A percentile compares a stretch with the other conserved stretches of the same genome.
Evolutionary conservation across 1,284 basidiomycete species (phyloP).

Genomic region (Gymnopus androsaceus): DNA sequence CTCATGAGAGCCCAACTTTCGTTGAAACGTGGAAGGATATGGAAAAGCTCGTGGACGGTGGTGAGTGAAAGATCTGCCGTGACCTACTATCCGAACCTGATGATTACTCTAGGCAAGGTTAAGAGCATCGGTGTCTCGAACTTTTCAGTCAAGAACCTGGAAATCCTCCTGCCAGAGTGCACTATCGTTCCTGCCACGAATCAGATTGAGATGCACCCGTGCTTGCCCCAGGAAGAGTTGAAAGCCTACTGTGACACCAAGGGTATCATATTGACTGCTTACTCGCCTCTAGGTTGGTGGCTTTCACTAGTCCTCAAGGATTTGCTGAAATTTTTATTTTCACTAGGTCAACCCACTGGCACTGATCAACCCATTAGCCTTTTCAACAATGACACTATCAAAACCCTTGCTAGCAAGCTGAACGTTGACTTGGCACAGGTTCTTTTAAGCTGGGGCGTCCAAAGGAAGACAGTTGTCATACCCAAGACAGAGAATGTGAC

Average conservation of each 20-base stretch:
- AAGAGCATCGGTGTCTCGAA: conserved; percentile 70
- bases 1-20: conserved; percentile 50
- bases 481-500: conserved; percentile 51
- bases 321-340: neutral
- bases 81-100: neutral
- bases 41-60: conserved; percentile 48
- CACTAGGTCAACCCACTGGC: neutral
- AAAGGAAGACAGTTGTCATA: conserved; percentile 43
- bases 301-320: neutral
- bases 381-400: conserved; percentile 31
- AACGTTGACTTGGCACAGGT: conserved; percentile 51
- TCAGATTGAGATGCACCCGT: conserved; percentile 66
- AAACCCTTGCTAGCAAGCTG: conserved; percentile 48
- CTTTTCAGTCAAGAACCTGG: conserved; percentile 59
- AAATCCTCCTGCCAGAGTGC: conserved; percentile 38
- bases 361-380: conserved; percentile 11
- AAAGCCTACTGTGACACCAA: conserved; percentile 56
- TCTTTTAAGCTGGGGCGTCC: conserved; percentile 53
- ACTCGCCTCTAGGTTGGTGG: conserved; percentile 59
- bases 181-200: conserved; percentile 59
- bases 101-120: conserved; percentile 38
- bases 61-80: conserved; percentile 23
- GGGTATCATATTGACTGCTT: conserved; percentile 67
- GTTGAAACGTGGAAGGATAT: conserved; percentile 56
- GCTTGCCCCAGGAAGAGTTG: conserved; percentile 56